Base-by-base conservation (phyloP, 306 rosid species). In the Dryas octopetala region DNA sequence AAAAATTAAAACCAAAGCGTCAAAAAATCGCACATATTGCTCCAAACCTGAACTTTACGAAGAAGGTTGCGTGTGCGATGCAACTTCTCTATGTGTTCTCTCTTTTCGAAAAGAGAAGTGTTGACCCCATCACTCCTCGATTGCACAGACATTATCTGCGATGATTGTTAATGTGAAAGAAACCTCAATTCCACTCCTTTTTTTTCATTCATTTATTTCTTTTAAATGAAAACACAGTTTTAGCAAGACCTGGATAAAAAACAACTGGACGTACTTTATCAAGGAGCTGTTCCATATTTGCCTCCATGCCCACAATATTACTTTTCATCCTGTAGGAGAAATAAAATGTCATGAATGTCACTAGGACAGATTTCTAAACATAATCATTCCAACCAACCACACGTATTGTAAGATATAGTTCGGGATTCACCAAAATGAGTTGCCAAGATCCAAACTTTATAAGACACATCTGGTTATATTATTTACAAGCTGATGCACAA, bases 71-170 rank as follows among this genome's bases (percentile, higher is more conserved):
- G 84, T 6, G 96, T 93, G 50, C 85, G 87, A 77, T 93, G 96
- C 80, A 90, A 80, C 78, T 90, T 93, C 90, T 90, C 98, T 64
- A 93, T 80, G 76, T 93, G 93, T 78, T 93, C 97, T 79, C 98
- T 89, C 83, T 89, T 93, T 80, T 89, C 96, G 67, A 88, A 87
- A 40, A 91, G 84, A 68, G 93, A 91, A 81, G 90, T 84, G 70
- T 94, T 94, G 64, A 94, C 98, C 59, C 81, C 85, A 71, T 88
- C 95, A 81, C 97, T 94, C 84, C 93, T 91, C 47, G 97, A 91
- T 85, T 91, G 98, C 79, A 94, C 98, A 0, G 97, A 91, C 84
- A 90, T 81, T 75, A 91, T 94, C 97, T 94, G 88, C 88, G 82
- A 76, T 60, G 38, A 83, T 74, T 65, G 67, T n/a, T 12, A 46